A percentile compares a stretch with the other conserved stretches of the same genome.
Conservation (phyloP, 495 filamentous ascomycete genomes). For the Tuber umbilicatum region DNA sequence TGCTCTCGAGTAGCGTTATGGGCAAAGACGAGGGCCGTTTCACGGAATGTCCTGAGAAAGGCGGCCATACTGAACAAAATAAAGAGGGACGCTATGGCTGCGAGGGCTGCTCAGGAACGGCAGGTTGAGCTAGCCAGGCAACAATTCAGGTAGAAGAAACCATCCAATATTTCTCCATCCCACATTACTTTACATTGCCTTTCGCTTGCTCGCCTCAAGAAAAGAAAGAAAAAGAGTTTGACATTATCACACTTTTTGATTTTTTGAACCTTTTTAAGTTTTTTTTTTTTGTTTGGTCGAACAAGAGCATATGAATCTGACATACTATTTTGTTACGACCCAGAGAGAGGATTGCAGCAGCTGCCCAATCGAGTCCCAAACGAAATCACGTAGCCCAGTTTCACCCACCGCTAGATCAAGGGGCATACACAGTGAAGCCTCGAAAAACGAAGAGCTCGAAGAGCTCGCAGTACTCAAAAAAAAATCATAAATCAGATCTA, state of each 20-base stretch:
- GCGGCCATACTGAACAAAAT: constrained; percentile 42
- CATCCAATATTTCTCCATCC: constrained; percentile 1
- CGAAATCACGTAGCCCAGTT: constrained; percentile 31
- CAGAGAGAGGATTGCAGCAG: constrained; percentile 38
- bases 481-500: constrained; percentile 17
- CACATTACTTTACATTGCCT: constrained; percentile 4
- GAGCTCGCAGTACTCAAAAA: constrained; percentile 20
- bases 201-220: not conserved
- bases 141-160: constrained; percentile 37
- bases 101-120: constrained; percentile 36
- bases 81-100: constrained; percentile 40
- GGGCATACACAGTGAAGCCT: constrained; percentile 28
- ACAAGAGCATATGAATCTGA: constrained; percentile 2
- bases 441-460: constrained; percentile 29
- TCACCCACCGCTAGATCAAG: constrained; percentile 32
- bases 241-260: not conserved
- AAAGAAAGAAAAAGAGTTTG: constrained; percentile 3
- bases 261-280: not conserved
- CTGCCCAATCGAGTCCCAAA: constrained; percentile 33
- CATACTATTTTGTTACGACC: constrained; percentile 9
- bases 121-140: constrained; percentile 39
- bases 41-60: constrained; percentile 36
- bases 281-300: not conserved
- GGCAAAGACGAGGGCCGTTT: constrained; percentile 37
- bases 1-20: constrained; percentile 54